These are phyloP conservation scores for Camptophora hylomeconis DNA, from an alignment of 2,329 filamentous ascomycete species.

Conservation along the genomic window DNA sequence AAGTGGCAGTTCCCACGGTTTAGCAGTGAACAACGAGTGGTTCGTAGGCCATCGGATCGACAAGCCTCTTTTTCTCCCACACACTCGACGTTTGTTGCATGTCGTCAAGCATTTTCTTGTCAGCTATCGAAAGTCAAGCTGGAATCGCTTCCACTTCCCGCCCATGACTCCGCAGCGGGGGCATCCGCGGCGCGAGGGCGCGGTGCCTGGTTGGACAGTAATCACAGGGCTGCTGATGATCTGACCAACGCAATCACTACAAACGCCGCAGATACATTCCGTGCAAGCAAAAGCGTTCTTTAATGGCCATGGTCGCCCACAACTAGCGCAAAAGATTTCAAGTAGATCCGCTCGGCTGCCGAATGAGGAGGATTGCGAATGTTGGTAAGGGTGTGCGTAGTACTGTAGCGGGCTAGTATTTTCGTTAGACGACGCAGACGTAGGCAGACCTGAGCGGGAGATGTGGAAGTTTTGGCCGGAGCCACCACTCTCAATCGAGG, in stretches of 20 bases:
- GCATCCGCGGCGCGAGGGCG: slow-evolving; percentile 28
- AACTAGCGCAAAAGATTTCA: slow-evolving; percentile 87
- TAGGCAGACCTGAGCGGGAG: slow-evolving; percentile 47
- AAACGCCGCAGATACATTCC: slow-evolving; percentile 89
- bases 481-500: slow-evolving; percentile 50
- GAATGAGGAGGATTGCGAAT: slow-evolving; percentile 44
- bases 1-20: no score
- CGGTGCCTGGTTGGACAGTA: slow-evolving; percentile 18
- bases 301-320: slow-evolving; percentile 61
- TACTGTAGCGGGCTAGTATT: slow-evolving; percentile 43
- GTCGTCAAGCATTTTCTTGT: slow-evolving; percentile 1
- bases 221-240: slow-evolving; percentile 30
- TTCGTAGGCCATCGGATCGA: no score
- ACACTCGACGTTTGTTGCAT: no score
- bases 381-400: slow-evolving; percentile 20
- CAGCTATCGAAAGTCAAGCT: slow-evolving; percentile 32
- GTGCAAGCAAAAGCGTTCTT: slow-evolving; percentile 87
- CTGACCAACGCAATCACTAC: slow-evolving; percentile 61
- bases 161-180: slow-evolving; percentile 33
- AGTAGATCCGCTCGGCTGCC: slow-evolving; percentile 40
- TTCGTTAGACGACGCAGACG: slow-evolving; percentile 48
- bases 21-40: no score
- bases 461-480: slow-evolving; percentile 60
- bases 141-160: slow-evolving; percentile 36
- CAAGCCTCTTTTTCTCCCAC: no score